These are phyloP conservation scores for Talaromyces sp. DNA, from an alignment of 2,329 filamentous ascomycete species.

Conservation along the genomic window DNA sequence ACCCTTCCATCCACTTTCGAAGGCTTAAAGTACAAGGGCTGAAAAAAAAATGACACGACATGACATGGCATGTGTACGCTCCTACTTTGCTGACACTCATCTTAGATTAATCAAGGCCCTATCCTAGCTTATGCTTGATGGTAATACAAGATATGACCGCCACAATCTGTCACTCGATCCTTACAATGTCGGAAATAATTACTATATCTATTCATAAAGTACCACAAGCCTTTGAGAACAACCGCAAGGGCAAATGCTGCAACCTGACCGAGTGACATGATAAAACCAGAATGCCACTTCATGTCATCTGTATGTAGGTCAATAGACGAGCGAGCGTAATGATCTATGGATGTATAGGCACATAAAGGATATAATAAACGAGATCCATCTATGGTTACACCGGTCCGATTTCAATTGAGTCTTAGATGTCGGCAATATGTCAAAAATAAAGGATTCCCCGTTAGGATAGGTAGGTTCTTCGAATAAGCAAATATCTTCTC, in stretches of 20 bases:
- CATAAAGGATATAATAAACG: neutral
- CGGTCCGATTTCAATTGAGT: neutral
- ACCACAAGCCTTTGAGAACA: neutral
- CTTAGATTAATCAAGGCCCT: neutral
- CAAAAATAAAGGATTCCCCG: neutral
- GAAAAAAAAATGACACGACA: neutral
- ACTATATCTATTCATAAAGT: neutral
- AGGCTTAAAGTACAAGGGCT: neutral
- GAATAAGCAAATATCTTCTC: neutral
- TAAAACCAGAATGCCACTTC: neutral
- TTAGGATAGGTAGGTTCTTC: neutral
- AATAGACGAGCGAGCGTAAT: neutral
- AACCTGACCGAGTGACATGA: neutral
- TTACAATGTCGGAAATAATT: neutral
- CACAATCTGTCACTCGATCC: neutral
- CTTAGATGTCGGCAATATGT: neutral
- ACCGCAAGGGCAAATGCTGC: neutral
- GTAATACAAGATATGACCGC: conserved; percentile 4
- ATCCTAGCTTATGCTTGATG: neutral
- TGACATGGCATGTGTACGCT: neutral
- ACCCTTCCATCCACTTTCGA: neutral
- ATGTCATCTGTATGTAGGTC: neutral
- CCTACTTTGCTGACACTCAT: neutral
- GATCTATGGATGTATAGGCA: neutral
- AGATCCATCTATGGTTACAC: neutral